Evolutionary conservation across 768 basidiomycete genomes (phyloP).

Genomic region (Kwoniella heveanensis): DNA sequence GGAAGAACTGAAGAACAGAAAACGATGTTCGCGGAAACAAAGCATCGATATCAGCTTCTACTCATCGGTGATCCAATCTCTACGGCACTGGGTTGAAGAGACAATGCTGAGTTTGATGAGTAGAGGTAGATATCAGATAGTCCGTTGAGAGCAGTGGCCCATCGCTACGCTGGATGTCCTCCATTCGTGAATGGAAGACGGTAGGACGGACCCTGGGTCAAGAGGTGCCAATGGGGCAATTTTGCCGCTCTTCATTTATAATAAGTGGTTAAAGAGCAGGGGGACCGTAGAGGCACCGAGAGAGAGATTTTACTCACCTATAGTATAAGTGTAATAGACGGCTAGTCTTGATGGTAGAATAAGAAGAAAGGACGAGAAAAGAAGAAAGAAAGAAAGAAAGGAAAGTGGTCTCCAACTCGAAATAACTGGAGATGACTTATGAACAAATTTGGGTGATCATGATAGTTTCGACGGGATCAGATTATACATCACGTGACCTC

Average conservation of each 20-base stretch:
- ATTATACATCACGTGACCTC: constrained; percentile 15
- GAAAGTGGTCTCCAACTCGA: too few relatives aligned
- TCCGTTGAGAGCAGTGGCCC: constrained; percentile 37
- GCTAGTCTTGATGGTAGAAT: background rate
- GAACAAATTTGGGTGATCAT: constrained; percentile 10
- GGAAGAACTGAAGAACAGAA: too few relatives aligned
- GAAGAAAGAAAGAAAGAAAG: constrained; percentile 1
- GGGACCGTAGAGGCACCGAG: too few relatives aligned
- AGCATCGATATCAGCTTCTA: too few relatives aligned
- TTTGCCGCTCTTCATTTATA: constrained; percentile 51
- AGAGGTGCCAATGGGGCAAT: constrained; percentile 54
- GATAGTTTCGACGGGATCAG: constrained; percentile 30
- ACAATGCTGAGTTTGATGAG: background rate
- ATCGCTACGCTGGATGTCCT: constrained; percentile 3
- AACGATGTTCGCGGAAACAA: too few relatives aligned
- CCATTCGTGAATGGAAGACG: background rate
- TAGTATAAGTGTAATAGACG: too few relatives aligned
- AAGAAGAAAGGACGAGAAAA: constrained; percentile 5
- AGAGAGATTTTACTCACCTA: too few relatives aligned
- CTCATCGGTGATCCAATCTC: too few relatives aligned
- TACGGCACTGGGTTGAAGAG: too few relatives aligned
- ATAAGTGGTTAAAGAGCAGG: constrained; percentile 1
- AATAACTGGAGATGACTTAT: too few relatives aligned
- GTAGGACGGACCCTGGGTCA: constrained; percentile 47
- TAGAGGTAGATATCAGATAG: constrained; percentile 27